Percentiles rank a stretch among this genome's conserved stretches.
Conservation (phyloP, 805 yeast genomes). For the Lipomyces kockii region DNA sequence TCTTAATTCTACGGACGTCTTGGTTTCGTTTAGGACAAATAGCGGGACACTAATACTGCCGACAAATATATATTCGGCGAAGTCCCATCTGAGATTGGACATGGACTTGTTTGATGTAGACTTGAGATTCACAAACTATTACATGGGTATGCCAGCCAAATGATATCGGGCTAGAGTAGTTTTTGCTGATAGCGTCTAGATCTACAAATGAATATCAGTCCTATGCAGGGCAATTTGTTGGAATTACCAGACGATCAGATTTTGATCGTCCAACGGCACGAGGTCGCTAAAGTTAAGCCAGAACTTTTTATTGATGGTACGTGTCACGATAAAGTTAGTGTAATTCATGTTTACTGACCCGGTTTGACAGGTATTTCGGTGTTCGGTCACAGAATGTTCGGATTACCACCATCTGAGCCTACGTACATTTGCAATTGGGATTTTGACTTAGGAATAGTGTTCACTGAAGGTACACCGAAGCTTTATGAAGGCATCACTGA, state of each 20-base stretch:
- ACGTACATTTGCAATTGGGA: constrained; percentile 93
- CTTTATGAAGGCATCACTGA: constrained; percentile 53
- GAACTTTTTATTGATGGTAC: constrained; percentile 60
- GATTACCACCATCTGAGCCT: constrained; percentile 85
- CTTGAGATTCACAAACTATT: constrained; percentile 84
- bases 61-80: constrained; percentile 65
- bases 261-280: constrained; percentile 37
- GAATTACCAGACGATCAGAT: constrained; percentile 44
- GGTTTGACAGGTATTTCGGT: constrained; percentile 48
- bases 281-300: constrained; percentile 38
- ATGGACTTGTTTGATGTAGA: constrained; percentile 75
- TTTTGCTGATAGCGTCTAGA: constrained; percentile 44
- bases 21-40: constrained; percentile 69
- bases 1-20: constrained; percentile 54
- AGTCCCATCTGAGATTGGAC: constrained; percentile 62
- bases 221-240: constrained; percentile 47
- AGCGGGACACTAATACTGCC: constrained; percentile 79
- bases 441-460: constrained; percentile 65
- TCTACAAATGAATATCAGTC: constrained; percentile 72
- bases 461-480: constrained; percentile 55
- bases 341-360: neutral
- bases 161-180: neutral
- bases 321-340: neutral
- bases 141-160: constrained; percentile 61
- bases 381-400: constrained; percentile 92